Percentiles rank a stretch among this genome's conserved stretches.
phyloP scores from a whole-genome alignment of 2,329 filamentous ascomycete species.

The Fusarium pininemorale region DNA sequence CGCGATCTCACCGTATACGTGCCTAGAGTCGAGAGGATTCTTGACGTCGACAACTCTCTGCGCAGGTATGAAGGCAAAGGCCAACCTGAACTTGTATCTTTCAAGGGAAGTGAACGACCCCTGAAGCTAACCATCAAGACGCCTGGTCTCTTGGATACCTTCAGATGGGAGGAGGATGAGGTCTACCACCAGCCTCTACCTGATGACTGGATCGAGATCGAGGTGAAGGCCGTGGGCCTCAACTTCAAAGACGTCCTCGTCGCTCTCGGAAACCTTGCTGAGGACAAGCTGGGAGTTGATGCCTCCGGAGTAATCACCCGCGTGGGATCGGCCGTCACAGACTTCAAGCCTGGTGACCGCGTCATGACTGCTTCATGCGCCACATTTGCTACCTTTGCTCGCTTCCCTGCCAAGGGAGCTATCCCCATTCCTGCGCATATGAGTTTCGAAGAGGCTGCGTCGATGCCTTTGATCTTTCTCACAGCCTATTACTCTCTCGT shows the following conservation, averaged over 20 bases:
- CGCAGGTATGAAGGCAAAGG: background rate
- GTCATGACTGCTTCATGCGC: background rate
- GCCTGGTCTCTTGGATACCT: background rate
- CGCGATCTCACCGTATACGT: background rate
- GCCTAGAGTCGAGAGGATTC: background rate
- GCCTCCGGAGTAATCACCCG: background rate
- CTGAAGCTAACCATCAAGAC: background rate
- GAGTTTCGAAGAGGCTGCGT: background rate
- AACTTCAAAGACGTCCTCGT: conserved; percentile 9
- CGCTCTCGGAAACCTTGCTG: background rate
- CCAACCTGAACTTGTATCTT: background rate
- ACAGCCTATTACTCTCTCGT: background rate
- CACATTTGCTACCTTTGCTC: background rate
- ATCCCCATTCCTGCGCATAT: background rate
- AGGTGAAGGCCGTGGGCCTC: background rate
- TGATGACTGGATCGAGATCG: background rate
- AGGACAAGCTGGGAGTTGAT: background rate
- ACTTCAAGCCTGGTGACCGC: background rate
- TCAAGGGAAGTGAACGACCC: background rate
- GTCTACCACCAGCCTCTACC: background rate
- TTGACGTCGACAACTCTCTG: background rate
- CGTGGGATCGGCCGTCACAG: background rate
- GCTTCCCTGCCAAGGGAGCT: background rate
- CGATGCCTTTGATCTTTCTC: conserved; percentile 4
- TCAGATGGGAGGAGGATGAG: background rate